Conservation (phyloP, 345 rosid species). For the Hibiscus syriacus region DNA sequence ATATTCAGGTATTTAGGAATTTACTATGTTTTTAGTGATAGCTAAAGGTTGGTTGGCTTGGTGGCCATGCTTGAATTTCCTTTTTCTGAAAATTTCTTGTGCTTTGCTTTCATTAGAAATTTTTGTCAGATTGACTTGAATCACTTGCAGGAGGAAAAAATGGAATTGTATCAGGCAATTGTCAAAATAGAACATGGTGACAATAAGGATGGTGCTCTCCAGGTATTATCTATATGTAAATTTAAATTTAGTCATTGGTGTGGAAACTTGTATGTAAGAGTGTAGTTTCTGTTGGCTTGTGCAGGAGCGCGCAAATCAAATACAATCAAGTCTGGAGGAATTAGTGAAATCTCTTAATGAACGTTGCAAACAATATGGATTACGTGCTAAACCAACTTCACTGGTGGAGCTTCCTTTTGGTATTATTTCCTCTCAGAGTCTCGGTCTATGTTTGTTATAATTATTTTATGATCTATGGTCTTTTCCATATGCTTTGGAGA, state of each 20-base stretch:
- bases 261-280: slow-evolving; percentile 14
- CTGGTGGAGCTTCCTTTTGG: slow-evolving; percentile 94
- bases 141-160: slow-evolving; percentile 74
- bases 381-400: slow-evolving; percentile 80
- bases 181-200: slow-evolving; percentile 73
- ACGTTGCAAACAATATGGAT: slow-evolving; percentile 88
- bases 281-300: slow-evolving; percentile 18
- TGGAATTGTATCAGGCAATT: slow-evolving; percentile 85
- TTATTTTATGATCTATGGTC: background rate
- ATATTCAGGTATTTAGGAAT: slow-evolving; percentile 68
- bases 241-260: slow-evolving; percentile 18
- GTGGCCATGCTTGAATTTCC: background rate
- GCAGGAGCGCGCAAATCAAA: slow-evolving; percentile 65
- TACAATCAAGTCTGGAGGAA: slow-evolving; percentile 78
- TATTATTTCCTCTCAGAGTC: slow-evolving; percentile 31
- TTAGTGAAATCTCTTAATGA: slow-evolving; percentile 71
- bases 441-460: slow-evolving; percentile 11
- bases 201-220: slow-evolving; percentile 40
- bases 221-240: slow-evolving; percentile 35
- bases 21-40: slow-evolving; percentile 11
- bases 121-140: slow-evolving; percentile 6
- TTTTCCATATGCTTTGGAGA: background rate
- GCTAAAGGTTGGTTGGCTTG: slow-evolving; percentile 9
- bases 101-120: background rate
- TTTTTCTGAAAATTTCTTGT: background rate